Evolutionary conservation across 2,329 filamentous ascomycete species (phyloP).

Genomic region (Karstenula rhodostoma): DNA sequence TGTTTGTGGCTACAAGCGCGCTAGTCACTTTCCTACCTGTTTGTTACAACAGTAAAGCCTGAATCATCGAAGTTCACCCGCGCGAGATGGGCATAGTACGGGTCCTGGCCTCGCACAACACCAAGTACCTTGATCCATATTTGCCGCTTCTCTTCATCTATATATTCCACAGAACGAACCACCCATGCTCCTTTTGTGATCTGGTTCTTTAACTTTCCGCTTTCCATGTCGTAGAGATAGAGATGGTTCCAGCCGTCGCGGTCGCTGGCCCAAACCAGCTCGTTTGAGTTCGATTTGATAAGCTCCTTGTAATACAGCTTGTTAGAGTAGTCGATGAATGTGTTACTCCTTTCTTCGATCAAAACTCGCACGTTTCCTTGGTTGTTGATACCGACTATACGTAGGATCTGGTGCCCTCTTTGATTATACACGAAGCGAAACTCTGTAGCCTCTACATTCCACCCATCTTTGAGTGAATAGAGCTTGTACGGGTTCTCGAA

Average conservation of each 20-base stretch:
- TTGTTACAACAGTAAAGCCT: slow-evolving; percentile 29
- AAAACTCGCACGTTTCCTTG: slow-evolving; percentile 29
- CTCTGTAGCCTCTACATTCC: slow-evolving; percentile 32
- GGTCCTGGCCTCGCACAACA: slow-evolving; percentile 31
- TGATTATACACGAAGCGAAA: slow-evolving; percentile 36
- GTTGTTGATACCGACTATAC: slow-evolving; percentile 32
- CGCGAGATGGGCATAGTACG: slow-evolving; percentile 36
- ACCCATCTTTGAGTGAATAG: slow-evolving; percentile 23
- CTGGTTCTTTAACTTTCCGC: slow-evolving; percentile 49
- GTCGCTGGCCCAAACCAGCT: slow-evolving; percentile 37
- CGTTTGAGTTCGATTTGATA: slow-evolving; percentile 21
- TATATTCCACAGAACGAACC: slow-evolving; percentile 32
- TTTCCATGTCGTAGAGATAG: slow-evolving; percentile 34
- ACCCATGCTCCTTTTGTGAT: slow-evolving; percentile 51
- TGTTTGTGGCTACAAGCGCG: too few relatives aligned
- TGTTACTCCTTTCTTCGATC: slow-evolving; percentile 34
- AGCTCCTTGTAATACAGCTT: slow-evolving; percentile 28
- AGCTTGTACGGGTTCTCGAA: slow-evolving; percentile 31
- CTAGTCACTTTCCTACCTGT: too few relatives aligned
- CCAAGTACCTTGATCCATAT: slow-evolving; percentile 35
- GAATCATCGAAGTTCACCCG: slow-evolving; percentile 39
- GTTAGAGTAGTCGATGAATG: slow-evolving; percentile 33
- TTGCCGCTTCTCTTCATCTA: slow-evolving; percentile 30
- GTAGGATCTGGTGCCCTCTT: slow-evolving; percentile 31
- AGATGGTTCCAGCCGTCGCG: slow-evolving; percentile 41